Evolutionary conservation across 2,329 filamentous ascomycete species (phyloP).

Genomic region (Trichophyton equinum): DNA sequence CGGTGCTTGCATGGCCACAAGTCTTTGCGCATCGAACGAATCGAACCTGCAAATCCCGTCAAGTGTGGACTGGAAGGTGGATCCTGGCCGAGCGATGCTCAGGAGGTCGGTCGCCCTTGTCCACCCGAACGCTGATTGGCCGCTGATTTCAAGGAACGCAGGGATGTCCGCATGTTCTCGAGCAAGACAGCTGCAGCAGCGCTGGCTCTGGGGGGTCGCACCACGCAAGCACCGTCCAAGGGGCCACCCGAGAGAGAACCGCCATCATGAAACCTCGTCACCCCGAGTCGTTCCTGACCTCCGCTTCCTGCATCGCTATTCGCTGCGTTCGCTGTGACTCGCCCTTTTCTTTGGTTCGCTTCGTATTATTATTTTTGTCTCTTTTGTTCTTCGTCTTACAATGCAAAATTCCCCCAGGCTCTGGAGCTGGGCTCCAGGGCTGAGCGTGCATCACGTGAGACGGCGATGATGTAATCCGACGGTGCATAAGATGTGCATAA

Average conservation of each 20-base stretch:
- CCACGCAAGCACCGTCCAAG: neutral
- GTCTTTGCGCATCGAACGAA: neutral
- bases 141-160: conserved; percentile 7
- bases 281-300: neutral
- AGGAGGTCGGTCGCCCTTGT: neutral
- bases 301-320: too few relatives aligned
- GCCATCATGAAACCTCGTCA: neutral
- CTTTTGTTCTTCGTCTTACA: too few relatives aligned
- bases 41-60: neutral
- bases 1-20: neutral
- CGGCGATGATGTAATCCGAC: too few relatives aligned
- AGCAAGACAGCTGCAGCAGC: neutral
- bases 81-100: neutral
- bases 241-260: too few relatives aligned
- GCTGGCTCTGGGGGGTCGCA: neutral
- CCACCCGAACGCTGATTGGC: conserved; percentile 5
- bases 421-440: too few relatives aligned
- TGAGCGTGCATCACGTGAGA: too few relatives aligned
- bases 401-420: too few relatives aligned
- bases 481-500: too few relatives aligned
- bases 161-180: conserved; percentile 5
- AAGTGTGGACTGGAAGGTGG: too few relatives aligned
- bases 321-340: too few relatives aligned
- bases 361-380: too few relatives aligned
- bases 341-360: too few relatives aligned